Evolutionary conservation across 768 basidiomycete genomes (phyloP), one percentile per base, ranked within the genome.

Genomic region (Rhizopogon vinicolor): DNA sequence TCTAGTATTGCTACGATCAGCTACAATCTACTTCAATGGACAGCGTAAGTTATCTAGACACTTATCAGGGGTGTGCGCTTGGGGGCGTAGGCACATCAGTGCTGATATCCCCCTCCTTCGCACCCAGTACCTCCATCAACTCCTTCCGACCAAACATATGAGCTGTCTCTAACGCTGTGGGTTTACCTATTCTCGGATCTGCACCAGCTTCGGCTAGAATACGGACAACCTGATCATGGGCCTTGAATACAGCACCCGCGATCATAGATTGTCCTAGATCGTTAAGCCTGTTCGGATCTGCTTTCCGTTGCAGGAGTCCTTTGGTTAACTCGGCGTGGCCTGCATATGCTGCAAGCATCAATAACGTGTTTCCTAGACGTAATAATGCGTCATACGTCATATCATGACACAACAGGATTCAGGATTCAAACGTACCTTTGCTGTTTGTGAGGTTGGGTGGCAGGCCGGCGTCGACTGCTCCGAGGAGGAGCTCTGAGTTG

Each of bases 181-280:
- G 89, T 25, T 68, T 77, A 6, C 89, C 90, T 13, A 74, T 55
- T 44, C 84, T 74, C 2, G 89, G 86, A 68, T 91, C 80, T 0
- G 89, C 89, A 4, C 80, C 75, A 1, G 59, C 71, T 6, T 65
- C 61, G 22, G 80, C 66, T 29, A 92, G 76, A 1, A 74, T 70
- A n/a, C 74, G 74, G 1, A 87, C 85, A 44, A 90, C 75, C 7
- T 81, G 84, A 54, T 81, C 78, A 62, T 87, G 75, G 0, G 75
- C 80, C 67, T 91, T 91, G 74, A 90, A 92, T 0, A 91, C 81
- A 0, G 85, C 89, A 3, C 89, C 90, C 7, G 89, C 85, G 19
- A 92, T 72, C 22, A 88, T 83, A 8, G 86, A 84, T 61, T 91
- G 90, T 0, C 81, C 82, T 3, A 79, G 75, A 60, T 91, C 87